Percentiles rank a stretch among this genome's conserved stretches.
phyloP scores from a whole-genome alignment of 2,329 filamentous ascomycete genomes.

The Beauveria sp. region DNA sequence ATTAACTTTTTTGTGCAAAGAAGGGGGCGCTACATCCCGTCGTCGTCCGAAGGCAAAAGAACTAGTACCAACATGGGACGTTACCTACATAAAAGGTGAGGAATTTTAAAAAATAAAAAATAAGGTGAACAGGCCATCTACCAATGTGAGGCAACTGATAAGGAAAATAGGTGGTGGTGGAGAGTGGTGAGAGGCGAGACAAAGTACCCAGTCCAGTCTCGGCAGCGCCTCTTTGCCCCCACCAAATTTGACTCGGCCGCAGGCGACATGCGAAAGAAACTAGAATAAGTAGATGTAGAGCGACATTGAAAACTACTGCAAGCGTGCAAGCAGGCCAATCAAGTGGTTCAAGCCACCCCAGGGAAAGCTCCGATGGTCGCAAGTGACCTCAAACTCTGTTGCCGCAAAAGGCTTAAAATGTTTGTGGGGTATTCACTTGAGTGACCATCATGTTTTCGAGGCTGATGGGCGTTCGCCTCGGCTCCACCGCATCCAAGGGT shows the following conservation, averaged over 20 bases:
- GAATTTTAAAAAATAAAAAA: background rate
- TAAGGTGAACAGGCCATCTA: background rate
- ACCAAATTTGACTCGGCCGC: background rate
- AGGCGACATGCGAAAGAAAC: slow-evolving; percentile 4
- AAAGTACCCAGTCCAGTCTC: background rate
- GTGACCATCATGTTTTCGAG: background rate
- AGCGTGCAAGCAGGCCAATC: too few relatives aligned
- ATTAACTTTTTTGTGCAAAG: background rate
- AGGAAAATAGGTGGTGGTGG: slow-evolving; percentile 3
- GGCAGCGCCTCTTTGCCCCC: background rate
- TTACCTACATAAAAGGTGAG: background rate
- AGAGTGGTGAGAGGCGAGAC: background rate
- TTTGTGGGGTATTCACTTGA: background rate
- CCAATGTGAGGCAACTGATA: slow-evolving; percentile 6
- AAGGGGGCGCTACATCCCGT: background rate
- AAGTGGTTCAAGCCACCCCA: background rate
- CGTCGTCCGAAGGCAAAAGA: background rate
- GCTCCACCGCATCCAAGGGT: background rate
- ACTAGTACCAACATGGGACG: background rate
- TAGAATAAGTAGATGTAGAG: background rate
- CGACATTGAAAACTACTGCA: too few relatives aligned
- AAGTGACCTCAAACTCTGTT: background rate
- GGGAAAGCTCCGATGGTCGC: slow-evolving; percentile 9
- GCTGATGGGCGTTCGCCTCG: background rate
- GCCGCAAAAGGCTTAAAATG: background rate